Conservation (phyloP, 306 rosid genomes). For the barrel medic (Medicago truncatula) region DNA sequence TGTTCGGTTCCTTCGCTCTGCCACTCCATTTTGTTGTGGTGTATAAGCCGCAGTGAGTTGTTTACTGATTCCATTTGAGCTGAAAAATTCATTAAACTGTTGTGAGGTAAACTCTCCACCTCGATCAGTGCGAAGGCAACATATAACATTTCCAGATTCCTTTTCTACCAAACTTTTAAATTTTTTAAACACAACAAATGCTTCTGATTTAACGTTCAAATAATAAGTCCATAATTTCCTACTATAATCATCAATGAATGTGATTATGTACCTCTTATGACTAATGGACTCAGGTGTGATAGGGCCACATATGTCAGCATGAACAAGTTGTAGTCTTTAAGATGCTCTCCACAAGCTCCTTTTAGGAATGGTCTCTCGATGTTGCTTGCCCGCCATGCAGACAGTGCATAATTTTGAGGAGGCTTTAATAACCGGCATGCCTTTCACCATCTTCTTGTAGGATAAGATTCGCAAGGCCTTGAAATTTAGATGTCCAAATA, state of each 20-base stretch:
- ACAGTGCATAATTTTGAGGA: background rate
- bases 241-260: background rate
- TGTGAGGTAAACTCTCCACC: no score
- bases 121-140: no score
- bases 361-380: background rate
- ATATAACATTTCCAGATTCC: no score
- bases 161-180: no score
- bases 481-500: background rate
- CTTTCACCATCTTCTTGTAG: background rate
- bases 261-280: background rate
- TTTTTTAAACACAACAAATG: no score
- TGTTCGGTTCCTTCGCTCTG: no score
- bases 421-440: background rate
- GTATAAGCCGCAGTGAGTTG: no score
- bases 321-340: background rate
- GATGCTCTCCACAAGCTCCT: background rate
- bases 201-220: no score
- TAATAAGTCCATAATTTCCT: background rate
- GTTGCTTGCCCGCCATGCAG: background rate
- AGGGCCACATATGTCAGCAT: background rate
- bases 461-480: background rate
- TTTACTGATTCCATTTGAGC: no score
- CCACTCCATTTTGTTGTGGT: no score
- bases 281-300: background rate
- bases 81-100: no score